These are phyloP conservation scores for Saccharomycopsis sp. DNA, from an alignment of 805 yeast species.

Conservation along the genomic window DNA sequence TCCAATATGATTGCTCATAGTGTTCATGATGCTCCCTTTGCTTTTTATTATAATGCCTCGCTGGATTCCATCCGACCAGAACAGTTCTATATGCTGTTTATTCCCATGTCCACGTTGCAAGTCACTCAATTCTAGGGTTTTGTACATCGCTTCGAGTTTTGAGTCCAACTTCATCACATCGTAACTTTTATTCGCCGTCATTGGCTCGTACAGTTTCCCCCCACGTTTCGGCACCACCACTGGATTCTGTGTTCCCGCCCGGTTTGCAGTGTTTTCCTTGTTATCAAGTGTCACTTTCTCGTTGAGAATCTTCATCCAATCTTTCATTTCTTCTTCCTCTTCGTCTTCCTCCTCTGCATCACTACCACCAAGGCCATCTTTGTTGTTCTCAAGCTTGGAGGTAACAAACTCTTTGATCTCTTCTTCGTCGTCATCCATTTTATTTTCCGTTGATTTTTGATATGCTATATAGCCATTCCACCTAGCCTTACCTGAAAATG, in stretches of 20 bases:
- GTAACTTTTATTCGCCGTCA: constrained; percentile 5
- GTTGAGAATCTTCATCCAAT: constrained; percentile 9
- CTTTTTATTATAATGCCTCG: background rate
- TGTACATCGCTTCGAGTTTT: constrained; percentile 17
- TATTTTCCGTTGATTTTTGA: background rate
- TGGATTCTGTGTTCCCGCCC: background rate
- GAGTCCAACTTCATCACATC: constrained; percentile 13
- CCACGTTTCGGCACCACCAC: constrained; percentile 18
- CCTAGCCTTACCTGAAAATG: too few species aligned
- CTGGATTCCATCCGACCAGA: constrained; percentile 31
- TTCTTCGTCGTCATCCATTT: constrained; percentile 3
- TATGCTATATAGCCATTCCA: too few species aligned
- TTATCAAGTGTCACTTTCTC: background rate
- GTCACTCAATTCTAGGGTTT: constrained; percentile 4
- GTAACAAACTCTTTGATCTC: background rate
- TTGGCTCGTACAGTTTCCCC: constrained; percentile 21
- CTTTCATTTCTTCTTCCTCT: constrained; percentile 10
- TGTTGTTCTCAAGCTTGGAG: background rate
- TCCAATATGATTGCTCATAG: constrained; percentile 46
- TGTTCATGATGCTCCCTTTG: constrained; percentile 54
- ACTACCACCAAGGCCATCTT: background rate
- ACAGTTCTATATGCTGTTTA: constrained; percentile 40
- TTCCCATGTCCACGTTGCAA: constrained; percentile 16
- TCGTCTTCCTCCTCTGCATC: constrained; percentile 10
- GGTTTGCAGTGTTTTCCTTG: background rate